Evolutionary conservation across 306 rosid genomes (phyloP), one percentile per base, ranked within the genome.

Genomic region (Malus asiatica): DNA sequence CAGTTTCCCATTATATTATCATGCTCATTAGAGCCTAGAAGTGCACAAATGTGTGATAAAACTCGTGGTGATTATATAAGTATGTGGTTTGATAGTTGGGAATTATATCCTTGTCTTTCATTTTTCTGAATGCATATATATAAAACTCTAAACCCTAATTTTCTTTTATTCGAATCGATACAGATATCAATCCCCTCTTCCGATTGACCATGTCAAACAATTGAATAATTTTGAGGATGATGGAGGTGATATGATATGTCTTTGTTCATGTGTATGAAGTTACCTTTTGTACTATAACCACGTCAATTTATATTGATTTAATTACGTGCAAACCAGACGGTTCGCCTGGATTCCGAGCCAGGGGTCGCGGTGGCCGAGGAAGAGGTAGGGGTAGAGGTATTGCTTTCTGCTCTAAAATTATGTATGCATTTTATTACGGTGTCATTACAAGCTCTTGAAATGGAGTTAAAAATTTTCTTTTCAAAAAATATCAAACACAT

Each of bases 181-280:
- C 83, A 93, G 98, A 75, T 89, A 93, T 65, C 98, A 93, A 76
- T 76, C 89, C 63, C 98, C 98, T 70, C 87, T 91, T 72, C 92
- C 96, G 3, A 88, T 61, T 51, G 97, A 93, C 79, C 93, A 89
- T 87, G 97, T 91, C 77, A 93, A 86, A 86, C 98, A 91, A 23
- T 83, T 85, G 69, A 91, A 86, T 79, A 93, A 87, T 76, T 87
- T 88, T 48, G 93, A 87, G 55, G 93, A 91, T 75, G 92, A 89
- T 60, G 92, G 93, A 87, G 98, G 98, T 89, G 77, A 85, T 23
- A 23, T 25, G 42, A 77, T 66, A 72, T 63, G 30, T 2, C 65
- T 44, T 42, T 15, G 62, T 72, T 79, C 53, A 32, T 32, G 44
- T 70, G 53, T 75, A 33, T 55, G 11, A 11, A 71, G 30, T 57